Evolutionary conservation across 192 early-diverging fungal species (phyloP).

Genomic region (Nowakowskiella sp.): DNA sequence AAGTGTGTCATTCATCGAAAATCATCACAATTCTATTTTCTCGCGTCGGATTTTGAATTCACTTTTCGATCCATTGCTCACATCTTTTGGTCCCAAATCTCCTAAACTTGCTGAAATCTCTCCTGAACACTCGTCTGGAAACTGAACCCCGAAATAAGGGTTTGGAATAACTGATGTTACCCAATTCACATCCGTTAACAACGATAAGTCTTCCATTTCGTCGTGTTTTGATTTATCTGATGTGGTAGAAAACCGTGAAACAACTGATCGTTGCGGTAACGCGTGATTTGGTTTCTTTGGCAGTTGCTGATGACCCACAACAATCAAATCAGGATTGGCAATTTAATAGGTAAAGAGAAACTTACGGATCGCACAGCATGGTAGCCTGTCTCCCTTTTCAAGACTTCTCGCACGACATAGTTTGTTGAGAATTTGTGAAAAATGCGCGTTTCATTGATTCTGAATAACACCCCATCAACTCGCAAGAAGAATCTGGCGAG

Average conservation of each 20-base stretch:
- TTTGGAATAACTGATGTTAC: constrained; percentile 38
- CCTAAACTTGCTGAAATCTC: background rate
- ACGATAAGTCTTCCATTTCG: constrained; percentile 45
- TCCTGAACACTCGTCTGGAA: background rate
- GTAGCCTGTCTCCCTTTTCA: constrained; percentile 58
- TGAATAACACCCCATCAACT: constrained; percentile 88
- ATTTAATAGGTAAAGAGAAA: background rate
- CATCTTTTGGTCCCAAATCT: no score
- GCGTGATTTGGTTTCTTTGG: no score
- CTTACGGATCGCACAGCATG: constrained; percentile 41
- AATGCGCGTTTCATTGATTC: constrained; percentile 81
- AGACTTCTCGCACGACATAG: constrained; percentile 62
- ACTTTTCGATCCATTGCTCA: no score
- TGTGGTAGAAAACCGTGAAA: no score
- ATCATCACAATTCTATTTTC: no score
- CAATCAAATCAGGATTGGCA: background rate
- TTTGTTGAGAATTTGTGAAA: constrained; percentile 78
- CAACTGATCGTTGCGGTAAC: no score
- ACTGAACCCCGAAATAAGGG: background rate
- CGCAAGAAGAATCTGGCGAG: constrained; percentile 83
- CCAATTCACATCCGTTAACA: constrained; percentile 52
- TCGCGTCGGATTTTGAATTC: no score
- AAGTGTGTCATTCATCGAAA: no score
- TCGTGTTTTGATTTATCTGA: no score
- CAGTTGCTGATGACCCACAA: no score